Evolutionary conservation across 2,329 filamentous ascomycete species (phyloP).

Genomic region (Claviceps pazoutovae): DNA sequence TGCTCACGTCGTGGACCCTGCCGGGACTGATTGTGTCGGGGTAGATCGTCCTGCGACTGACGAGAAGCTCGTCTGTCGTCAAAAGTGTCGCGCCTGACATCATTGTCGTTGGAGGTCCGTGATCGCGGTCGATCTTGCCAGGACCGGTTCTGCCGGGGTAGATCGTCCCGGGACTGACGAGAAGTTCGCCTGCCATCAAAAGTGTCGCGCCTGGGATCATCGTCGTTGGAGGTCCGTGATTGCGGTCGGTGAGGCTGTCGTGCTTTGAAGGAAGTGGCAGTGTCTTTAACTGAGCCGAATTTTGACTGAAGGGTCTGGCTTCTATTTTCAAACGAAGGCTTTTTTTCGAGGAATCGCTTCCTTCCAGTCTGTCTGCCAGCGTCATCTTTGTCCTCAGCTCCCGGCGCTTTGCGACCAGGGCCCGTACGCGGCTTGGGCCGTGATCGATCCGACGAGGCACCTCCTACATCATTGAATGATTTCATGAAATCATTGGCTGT

Average conservation of each 20-base stretch:
- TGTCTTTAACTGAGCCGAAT: slow-evolving; percentile 24
- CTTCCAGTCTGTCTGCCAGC: slow-evolving; percentile 29
- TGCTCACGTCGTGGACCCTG: neutral
- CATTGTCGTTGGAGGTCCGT: neutral
- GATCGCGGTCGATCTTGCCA: slow-evolving; percentile 4
- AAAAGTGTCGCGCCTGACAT: neutral
- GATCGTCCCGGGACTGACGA: neutral
- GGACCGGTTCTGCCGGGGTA: neutral
- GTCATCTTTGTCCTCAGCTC: slow-evolving; percentile 19
- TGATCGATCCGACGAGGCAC: slow-evolving; percentile 16
- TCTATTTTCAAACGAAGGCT: slow-evolving; percentile 35
- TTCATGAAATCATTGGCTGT: slow-evolving; percentile 3
- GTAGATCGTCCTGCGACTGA: neutral
- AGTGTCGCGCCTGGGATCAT: neutral
- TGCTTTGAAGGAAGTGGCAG: slow-evolving; percentile 12
- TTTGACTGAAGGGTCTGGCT: slow-evolving; percentile 43
- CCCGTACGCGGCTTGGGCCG: slow-evolving; percentile 38
- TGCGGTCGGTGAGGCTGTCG: slow-evolving; percentile 13
- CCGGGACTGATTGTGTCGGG: neutral
- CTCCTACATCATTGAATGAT: slow-evolving; percentile 17
- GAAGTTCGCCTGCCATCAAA: neutral
- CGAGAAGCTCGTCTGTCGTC: neutral
- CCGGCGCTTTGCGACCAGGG: slow-evolving; percentile 27
- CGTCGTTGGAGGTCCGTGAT: neutral
- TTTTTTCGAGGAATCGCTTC: slow-evolving; percentile 38